These are phyloP conservation scores for Kodamaea nitidulidarum DNA, from an alignment of 805 yeast species.

Conservation along the genomic window DNA sequence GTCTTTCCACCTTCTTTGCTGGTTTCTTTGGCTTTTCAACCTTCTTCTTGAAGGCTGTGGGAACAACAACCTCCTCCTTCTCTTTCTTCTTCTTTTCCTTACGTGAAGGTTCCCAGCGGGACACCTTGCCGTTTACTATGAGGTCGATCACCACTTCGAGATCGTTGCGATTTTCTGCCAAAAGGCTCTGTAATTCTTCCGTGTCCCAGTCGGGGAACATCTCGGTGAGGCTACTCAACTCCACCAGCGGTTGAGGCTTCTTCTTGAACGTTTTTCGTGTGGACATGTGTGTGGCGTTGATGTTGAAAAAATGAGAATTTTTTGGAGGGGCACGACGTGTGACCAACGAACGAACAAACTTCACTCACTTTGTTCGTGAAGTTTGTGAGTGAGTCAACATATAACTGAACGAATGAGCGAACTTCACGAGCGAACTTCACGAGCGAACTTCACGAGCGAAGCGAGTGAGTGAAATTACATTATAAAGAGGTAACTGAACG, in stretches of 20 bases:
- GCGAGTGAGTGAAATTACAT: no score
- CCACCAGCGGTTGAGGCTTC: slow-evolving; percentile 27
- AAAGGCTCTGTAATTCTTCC: slow-evolving; percentile 74
- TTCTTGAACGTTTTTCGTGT: slow-evolving; percentile 43
- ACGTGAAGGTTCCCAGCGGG: slow-evolving; percentile 92
- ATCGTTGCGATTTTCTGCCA: slow-evolving; percentile 69
- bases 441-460: no score
- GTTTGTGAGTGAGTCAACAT: background rate
- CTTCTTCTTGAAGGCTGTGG: slow-evolving; percentile 12
- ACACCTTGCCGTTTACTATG: slow-evolving; percentile 84
- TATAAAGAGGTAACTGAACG: no score
- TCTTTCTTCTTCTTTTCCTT: slow-evolving; percentile 51
- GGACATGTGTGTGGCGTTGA: slow-evolving; percentile 19
- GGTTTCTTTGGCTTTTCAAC: slow-evolving; percentile 8
- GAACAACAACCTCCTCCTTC: slow-evolving; percentile 5
- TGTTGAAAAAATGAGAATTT: slow-evolving; percentile 2
- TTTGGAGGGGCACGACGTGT: slow-evolving; percentile 1
- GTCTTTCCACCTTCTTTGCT: slow-evolving; percentile 10
- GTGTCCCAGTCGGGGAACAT: slow-evolving; percentile 93
- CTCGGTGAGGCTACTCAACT: slow-evolving; percentile 63
- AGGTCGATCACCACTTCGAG: slow-evolving; percentile 78
- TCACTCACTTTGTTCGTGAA: background rate
- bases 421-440: no score
- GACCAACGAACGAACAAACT: no score
- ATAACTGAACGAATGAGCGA: no score